These are phyloP conservation scores for Aspergillus carbonarius DNA, from an alignment of 2,329 filamentous ascomycete genomes.

Conservation along the genomic window DNA sequence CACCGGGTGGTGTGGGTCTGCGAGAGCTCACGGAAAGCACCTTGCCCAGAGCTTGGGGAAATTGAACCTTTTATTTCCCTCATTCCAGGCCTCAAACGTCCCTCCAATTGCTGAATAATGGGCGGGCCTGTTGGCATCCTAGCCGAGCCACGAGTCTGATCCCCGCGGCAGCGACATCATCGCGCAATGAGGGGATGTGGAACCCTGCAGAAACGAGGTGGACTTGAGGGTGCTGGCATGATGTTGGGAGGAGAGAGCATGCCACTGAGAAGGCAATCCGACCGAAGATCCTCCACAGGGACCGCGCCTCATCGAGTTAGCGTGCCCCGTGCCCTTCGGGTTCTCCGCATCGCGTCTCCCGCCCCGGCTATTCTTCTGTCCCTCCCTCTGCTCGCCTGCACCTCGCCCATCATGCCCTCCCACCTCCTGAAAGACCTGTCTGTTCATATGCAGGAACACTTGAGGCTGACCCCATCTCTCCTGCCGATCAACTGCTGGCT, in stretches of 20 bases:
- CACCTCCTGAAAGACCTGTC: neutral
- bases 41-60: neutral
- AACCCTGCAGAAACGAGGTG: neutral
- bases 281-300: conserved; percentile 10
- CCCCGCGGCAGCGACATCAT: neutral
- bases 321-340: neutral
- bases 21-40: neutral
- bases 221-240: neutral
- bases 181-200: neutral
- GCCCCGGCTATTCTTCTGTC: neutral
- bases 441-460: neutral
- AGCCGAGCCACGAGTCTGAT: neutral
- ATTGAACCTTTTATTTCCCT: conserved; percentile 2
- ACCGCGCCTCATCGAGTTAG: neutral
- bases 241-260: neutral
- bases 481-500: neutral
- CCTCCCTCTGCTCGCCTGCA: neutral
- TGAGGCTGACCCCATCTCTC: neutral
- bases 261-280: neutral
- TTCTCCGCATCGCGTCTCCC: conserved; percentile 5
- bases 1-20: neutral
- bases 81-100: neutral
- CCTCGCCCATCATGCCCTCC: neutral
- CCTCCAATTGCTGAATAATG: neutral
- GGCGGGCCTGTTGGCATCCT: neutral